These are phyloP conservation scores for Pichia cabralensis DNA, from an alignment of 805 yeast species.

Conservation along the genomic window DNA sequence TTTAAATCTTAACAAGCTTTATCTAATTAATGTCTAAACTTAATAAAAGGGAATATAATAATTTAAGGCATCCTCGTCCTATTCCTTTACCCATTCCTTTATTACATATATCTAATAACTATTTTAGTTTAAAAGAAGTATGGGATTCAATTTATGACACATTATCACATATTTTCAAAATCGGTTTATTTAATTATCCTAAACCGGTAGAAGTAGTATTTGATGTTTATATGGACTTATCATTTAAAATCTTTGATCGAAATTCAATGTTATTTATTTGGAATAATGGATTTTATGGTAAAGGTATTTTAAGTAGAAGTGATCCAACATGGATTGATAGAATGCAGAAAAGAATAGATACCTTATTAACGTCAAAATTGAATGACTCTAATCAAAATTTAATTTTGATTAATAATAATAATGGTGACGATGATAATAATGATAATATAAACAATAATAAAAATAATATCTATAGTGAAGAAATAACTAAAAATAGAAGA, in stretches of 20 bases:
- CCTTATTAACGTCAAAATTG: conserved; percentile 9
- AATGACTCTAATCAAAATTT: background rate
- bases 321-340: conserved; percentile 88
- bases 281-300: conserved; percentile 88
- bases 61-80: conserved; percentile 8
- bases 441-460: background rate
- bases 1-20: too few relatives aligned
- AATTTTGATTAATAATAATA: background rate
- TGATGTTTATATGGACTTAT: conserved; percentile 5
- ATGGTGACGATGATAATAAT: background rate
- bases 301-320: conserved; percentile 79
- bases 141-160: conserved; percentile 5
- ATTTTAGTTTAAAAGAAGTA: conserved; percentile 4
- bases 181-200: background rate
- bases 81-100: conserved; percentile 6
- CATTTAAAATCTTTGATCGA: conserved; percentile 33
- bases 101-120: conserved; percentile 3
- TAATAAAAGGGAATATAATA: conserved; percentile 2
- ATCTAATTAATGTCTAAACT: too few relatives aligned
- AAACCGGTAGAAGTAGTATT: conserved; percentile 1
- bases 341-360: conserved; percentile 40
- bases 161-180: conserved; percentile 1
- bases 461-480: conserved; percentile 48
- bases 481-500: conserved; percentile 64
- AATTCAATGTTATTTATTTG: conserved; percentile 52